Evolutionary conservation across 345 rosid species (phyloP), one percentile per base, ranked within the genome.

Genomic region (Moricandia moricandioides): DNA sequence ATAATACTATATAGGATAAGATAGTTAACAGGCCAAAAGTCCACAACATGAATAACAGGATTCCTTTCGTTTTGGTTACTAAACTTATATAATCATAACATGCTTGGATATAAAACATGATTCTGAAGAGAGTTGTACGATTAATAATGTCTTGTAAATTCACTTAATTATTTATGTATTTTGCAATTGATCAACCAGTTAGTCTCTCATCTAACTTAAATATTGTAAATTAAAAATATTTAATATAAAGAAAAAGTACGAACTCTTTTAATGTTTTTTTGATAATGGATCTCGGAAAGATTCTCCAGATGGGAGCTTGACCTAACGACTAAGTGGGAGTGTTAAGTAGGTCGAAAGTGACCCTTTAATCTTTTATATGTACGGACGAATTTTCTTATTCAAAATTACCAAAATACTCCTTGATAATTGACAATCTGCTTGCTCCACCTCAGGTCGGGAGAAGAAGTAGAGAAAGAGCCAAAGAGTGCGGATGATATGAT

Each of bases 341-440:
- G 69, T 71, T 67, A 49, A 77, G 72, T 57, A 33, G 67, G 56
- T 77, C 55, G 80, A 77, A 78, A 78, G 76, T 29, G 81, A 71
- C 72, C 18, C 24, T 62, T 56, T 56, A n/a, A 21, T 37, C 51
- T 45, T 57, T 17, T 65, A 1, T n/a, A 8, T 27, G 72, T 71
- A 71, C 76, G 72, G 72, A 65, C 56, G 49, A 13, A 0, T 67
- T 49, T 30, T 62, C 9, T 0, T 7, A 3, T 0, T 1, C 2
- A 2, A 33, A 56, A 71, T 65, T 45, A 71, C 76, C 29, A 62
- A 69, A 52, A 0, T 18, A 18, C 58, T 57, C 70, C n/a, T 55
- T 9, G 62, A 52, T 76, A 51, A 76, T 77, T 70, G 52, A 45
- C 66, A 56, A 33, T 33, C 6, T 62, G 16, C 31, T 66, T 65